Evolutionary conservation across 2,329 filamentous ascomycete species (phyloP).

Genomic region (Helicocarpus griseus): DNA sequence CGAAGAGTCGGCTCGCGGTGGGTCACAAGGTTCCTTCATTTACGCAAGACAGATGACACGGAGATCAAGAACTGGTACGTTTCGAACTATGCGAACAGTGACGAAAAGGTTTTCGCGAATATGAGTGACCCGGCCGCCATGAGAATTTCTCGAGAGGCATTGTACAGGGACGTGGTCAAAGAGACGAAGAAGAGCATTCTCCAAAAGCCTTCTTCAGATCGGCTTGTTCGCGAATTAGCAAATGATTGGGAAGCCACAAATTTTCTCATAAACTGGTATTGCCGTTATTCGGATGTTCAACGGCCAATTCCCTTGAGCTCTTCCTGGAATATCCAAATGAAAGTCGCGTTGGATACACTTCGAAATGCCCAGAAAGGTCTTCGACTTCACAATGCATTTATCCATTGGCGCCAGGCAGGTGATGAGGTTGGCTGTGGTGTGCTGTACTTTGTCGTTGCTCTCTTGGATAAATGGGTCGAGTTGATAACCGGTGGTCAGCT

Average conservation of each 20-base stretch:
- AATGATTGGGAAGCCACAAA: constrained; percentile 44
- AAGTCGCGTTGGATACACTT: constrained; percentile 45
- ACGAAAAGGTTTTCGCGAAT: constrained; percentile 32
- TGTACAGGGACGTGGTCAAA: constrained; percentile 37
- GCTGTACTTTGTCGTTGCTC: constrained; percentile 45
- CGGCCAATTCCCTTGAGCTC: constrained; percentile 46
- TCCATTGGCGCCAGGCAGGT: constrained; percentile 49
- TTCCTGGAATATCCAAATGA: constrained; percentile 49
- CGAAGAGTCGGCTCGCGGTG: constrained; percentile 48
- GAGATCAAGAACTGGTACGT: constrained; percentile 34
- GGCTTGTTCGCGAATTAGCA: constrained; percentile 41
- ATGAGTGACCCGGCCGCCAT: constrained; percentile 42
- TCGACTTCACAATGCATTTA: constrained; percentile 46
- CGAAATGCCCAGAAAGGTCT: constrained; percentile 46
- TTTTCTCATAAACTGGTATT: constrained; percentile 47
- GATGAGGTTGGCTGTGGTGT: constrained; percentile 46
- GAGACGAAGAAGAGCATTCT: constrained; percentile 37
- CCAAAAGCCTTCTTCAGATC: constrained; percentile 34
- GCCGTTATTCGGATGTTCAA: constrained; percentile 38
- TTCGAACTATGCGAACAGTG: constrained; percentile 21
- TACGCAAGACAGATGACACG: constrained; percentile 30
- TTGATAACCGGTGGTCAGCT: constrained; percentile 37
- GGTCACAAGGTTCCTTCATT: constrained; percentile 45
- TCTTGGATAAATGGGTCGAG: constrained; percentile 47
- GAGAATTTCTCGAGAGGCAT: constrained; percentile 37